phyloP scores from a whole-genome alignment of 2,329 filamentous ascomycete species.

The Cladosporium sp. region DNA sequence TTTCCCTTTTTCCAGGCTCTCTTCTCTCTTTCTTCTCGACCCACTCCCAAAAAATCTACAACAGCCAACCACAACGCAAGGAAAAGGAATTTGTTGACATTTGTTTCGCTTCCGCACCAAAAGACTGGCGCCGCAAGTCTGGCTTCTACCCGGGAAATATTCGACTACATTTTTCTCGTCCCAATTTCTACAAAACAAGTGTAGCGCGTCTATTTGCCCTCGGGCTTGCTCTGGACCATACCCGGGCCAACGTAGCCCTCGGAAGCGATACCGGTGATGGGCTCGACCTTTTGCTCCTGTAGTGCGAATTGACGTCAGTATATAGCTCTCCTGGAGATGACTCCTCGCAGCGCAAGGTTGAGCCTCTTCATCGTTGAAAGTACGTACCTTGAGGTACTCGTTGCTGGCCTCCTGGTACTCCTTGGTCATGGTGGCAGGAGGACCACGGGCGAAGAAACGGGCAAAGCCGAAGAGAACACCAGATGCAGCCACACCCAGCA shows the following conservation, averaged over 20 bases:
- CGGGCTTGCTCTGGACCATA: constrained; percentile 56
- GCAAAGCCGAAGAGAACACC: constrained; percentile 66
- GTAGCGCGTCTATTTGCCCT: constrained; percentile 17
- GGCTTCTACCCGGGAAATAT: constrained; percentile 6
- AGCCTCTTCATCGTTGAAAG: background rate
- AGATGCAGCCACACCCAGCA: constrained; percentile 61
- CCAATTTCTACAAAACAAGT: background rate
- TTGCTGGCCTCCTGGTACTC: constrained; percentile 96
- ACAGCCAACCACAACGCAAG: constrained; percentile 13
- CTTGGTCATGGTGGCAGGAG: constrained; percentile 85
- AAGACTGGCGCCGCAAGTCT: background rate
- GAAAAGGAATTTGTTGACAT: background rate
- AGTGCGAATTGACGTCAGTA: constrained; percentile 15
- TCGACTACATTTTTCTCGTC: constrained; percentile 13
- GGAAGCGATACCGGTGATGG: constrained; percentile 76
- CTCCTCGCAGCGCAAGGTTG: background rate
- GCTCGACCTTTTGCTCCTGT: constrained; percentile 79
- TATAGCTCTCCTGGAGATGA: background rate
- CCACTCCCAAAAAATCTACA: constrained; percentile 8
- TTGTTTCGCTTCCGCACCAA: background rate
- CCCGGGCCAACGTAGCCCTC: constrained; percentile 74
- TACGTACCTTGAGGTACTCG: constrained; percentile 82
- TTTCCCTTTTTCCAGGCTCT: background rate
- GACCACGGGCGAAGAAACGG: constrained; percentile 65
- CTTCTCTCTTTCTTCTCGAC: background rate